A percentile compares a stretch with the other conserved stretches of the same genome.
These are phyloP conservation scores for Ambrosiella beaveri DNA, from an alignment of 2,329 filamentous ascomycete species.

Conservation along the genomic window DNA sequence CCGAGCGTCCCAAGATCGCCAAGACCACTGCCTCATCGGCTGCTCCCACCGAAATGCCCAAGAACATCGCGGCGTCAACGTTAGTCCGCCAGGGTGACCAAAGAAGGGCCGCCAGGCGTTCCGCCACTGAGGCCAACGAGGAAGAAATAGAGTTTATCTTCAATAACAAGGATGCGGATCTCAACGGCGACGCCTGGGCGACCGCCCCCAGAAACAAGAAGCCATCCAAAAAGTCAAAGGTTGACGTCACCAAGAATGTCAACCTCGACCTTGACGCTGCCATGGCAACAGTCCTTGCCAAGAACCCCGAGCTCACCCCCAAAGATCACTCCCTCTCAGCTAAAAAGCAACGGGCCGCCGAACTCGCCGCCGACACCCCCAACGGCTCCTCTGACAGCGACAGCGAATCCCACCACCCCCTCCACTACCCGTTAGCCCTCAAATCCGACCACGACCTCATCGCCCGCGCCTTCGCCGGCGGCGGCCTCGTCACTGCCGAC, in stretches of 20 bases:
- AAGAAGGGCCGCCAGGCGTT: constrained; percentile 16
- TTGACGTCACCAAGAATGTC: constrained; percentile 4
- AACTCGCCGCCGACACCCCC: constrained; percentile 5
- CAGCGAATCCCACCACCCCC: constrained; percentile 19
- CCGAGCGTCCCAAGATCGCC: constrained; percentile 14
- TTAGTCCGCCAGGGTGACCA: constrained; percentile 9
- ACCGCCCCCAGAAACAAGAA: constrained; percentile 16
- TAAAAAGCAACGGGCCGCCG: background rate
- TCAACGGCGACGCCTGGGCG: constrained; percentile 9
- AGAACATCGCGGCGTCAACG: background rate
- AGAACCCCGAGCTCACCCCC: background rate
- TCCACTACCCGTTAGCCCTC: constrained; percentile 34
- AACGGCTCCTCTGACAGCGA: constrained; percentile 2
- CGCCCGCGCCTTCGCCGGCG: constrained; percentile 72
- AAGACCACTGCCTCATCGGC: constrained; percentile 4
- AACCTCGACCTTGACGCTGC: constrained; percentile 8
- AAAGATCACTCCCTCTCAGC: background rate
- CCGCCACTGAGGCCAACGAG: constrained; percentile 13
- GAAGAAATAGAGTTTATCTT: constrained; percentile 16
- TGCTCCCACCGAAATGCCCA: background rate
- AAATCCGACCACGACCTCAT: constrained; percentile 48
- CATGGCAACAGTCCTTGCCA: constrained; percentile 9
- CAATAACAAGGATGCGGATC: constrained; percentile 9
- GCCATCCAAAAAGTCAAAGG: constrained; percentile 18
- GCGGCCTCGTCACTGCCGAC: constrained; percentile 63